A percentile compares a stretch with the other conserved stretches of the same genome.
Evolutionary conservation across 2,329 filamentous ascomycete genomes (phyloP).

Genomic region (Pyrenophora teres): DNA sequence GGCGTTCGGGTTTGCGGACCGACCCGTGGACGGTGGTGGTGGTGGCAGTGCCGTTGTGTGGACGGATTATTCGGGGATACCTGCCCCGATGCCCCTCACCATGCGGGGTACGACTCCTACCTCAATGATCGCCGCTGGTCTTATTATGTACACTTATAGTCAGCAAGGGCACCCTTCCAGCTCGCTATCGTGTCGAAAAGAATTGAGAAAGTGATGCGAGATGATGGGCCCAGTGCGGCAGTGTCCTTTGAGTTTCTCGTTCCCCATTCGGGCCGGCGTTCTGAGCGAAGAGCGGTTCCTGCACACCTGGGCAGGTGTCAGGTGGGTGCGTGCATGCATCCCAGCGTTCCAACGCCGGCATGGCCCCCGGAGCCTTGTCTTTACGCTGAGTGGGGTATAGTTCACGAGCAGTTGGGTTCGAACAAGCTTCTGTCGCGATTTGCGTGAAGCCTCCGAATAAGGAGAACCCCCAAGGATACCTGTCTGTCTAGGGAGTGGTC

Average conservation of each 20-base stretch:
- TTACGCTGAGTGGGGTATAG: no score
- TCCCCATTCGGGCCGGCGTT: no score
- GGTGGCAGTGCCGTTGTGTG: conserved; percentile 13
- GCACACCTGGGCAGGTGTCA: no score
- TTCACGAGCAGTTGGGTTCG: no score
- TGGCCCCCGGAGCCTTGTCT: no score
- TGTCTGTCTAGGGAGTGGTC: neutral
- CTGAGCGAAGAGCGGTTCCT: no score
- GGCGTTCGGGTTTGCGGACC: conserved; percentile 26
- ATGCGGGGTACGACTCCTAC: conserved; percentile 11
- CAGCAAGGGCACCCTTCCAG: neutral
- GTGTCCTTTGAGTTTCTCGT: no score
- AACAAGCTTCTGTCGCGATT: neutral
- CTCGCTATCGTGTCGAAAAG: neutral
- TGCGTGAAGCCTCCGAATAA: neutral
- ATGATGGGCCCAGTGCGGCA: neutral
- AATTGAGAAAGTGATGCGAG: neutral
- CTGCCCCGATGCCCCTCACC: conserved; percentile 22
- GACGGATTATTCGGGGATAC: conserved; percentile 30
- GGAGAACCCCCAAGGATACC: neutral
- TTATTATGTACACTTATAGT: no score
- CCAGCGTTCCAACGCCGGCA: no score
- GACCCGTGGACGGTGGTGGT: conserved; percentile 12
- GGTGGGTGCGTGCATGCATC: no score
- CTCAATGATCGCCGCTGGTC: neutral